phyloP scores from a whole-genome alignment of 805 yeast species.

The Clavispora carvajalis region DNA sequence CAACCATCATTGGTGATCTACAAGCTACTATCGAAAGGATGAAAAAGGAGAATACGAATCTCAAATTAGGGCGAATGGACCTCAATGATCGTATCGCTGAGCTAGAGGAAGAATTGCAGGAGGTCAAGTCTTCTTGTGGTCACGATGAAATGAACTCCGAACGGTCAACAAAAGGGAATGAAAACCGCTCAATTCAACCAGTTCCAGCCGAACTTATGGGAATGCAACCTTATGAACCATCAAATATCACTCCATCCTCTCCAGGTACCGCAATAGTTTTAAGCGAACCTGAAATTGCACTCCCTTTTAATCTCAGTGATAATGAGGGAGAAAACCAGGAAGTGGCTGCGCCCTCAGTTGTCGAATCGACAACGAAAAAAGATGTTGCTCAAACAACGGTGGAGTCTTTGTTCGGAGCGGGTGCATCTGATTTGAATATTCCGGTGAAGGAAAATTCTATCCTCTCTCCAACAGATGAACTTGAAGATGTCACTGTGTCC shows the following conservation, averaged over 20 bases:
- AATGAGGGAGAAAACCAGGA: too few relatives aligned
- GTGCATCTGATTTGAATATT: too few relatives aligned
- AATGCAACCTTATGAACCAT: conserved; percentile 2
- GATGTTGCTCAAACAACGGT: not conserved
- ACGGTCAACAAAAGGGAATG: too few relatives aligned
- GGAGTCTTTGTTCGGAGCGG: not conserved
- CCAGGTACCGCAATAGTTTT: not conserved
- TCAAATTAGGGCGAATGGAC: conserved; percentile 36
- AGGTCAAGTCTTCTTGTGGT: conserved; percentile 4
- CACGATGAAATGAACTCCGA: not conserved
- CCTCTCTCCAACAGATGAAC: not conserved
- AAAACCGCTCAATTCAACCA: not conserved
- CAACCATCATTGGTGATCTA: conserved; percentile 26
- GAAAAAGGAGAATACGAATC: conserved; percentile 39
- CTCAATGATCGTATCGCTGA: conserved; percentile 29
- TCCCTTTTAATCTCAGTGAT: too few relatives aligned
- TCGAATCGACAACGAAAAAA: too few relatives aligned
- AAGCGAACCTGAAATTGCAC: not conserved
- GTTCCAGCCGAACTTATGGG: not conserved
- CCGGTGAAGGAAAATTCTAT: too few relatives aligned
- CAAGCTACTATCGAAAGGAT: conserved; percentile 30
- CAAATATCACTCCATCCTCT: too few relatives aligned
- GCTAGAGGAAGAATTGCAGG: conserved; percentile 20
- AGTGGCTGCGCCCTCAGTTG: too few relatives aligned
- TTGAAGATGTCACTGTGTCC: too few relatives aligned